These are phyloP conservation scores for Udeniomyces megalosporus DNA, from an alignment of 768 basidiomycete genomes.

Conservation along the genomic window DNA sequence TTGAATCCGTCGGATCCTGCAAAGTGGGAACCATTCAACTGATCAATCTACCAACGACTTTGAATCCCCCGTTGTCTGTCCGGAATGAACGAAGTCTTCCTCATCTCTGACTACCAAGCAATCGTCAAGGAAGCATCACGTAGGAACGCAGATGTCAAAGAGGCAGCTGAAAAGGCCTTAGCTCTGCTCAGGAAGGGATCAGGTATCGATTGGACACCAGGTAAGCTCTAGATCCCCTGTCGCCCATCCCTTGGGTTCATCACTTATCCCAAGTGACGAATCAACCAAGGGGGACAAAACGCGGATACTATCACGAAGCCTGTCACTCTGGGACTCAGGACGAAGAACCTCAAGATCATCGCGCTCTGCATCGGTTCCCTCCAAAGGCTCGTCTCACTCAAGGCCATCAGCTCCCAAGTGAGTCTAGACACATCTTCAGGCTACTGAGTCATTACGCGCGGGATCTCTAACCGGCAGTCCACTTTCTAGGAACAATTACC, in stretches of 20 bases:
- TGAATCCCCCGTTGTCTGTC: too few relatives aligned
- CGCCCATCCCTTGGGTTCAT: constrained; percentile 7
- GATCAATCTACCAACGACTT: too few relatives aligned
- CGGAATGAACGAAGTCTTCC: constrained; percentile 10
- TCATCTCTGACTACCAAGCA: neutral
- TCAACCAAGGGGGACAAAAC: constrained; percentile 38
- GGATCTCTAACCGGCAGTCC: too few relatives aligned
- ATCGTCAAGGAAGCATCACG: constrained; percentile 33
- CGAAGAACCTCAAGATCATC: constrained; percentile 84
- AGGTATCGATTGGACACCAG: constrained; percentile 58
- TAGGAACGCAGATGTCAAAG: constrained; percentile 82
- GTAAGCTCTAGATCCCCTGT: constrained; percentile 33
- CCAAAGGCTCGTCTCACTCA: constrained; percentile 72
- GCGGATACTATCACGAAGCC: constrained; percentile 64
- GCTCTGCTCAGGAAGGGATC: constrained; percentile 61
- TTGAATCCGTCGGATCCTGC: too few relatives aligned
- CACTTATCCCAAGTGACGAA: neutral
- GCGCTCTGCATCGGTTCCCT: constrained; percentile 80
- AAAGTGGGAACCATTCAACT: too few relatives aligned
- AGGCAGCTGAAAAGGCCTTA: constrained; percentile 80
- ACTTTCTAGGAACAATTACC: constrained; percentile 48
- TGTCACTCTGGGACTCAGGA: constrained; percentile 84
- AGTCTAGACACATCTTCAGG: constrained; percentile 1
- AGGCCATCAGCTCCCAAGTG: constrained; percentile 51
- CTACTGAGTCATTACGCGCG: too few relatives aligned